Percentiles rank a stretch among this genome's conserved stretches.
These are phyloP conservation scores for Saposhnikovia divaricata DNA, from an alignment of 129 eudicot species.

Conservation along the genomic window DNA sequence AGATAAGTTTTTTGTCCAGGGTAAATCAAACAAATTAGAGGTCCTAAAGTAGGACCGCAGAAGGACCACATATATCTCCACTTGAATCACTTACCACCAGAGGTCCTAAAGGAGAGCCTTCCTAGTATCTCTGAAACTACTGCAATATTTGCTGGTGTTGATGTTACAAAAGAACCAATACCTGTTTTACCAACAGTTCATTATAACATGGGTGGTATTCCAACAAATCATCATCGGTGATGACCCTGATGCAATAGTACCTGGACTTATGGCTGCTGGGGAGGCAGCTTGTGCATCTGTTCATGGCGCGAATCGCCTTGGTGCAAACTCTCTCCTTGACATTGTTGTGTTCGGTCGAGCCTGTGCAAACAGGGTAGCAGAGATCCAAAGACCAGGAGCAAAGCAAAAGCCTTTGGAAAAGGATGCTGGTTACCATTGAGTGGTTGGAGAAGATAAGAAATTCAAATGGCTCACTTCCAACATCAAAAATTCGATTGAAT, in stretches of 20 bases:
- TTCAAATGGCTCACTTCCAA: constrained; percentile 87
- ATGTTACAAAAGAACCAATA: constrained; percentile 97
- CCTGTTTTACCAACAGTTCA: constrained; percentile 99
- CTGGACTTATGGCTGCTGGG: constrained; percentile 99
- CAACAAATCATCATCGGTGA: constrained; percentile 83
- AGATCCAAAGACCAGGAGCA: constrained; percentile 79
- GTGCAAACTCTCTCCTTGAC: constrained; percentile 98
- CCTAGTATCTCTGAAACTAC: constrained; percentile 99
- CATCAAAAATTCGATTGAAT: constrained; percentile 76
- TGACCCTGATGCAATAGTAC: constrained; percentile 76
- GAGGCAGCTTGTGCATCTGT: constrained; percentile 99
- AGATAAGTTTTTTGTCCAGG: no score
- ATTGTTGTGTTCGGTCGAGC: constrained; percentile 99
- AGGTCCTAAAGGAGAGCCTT: constrained; percentile 97
- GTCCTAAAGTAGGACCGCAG: constrained; percentile 87
- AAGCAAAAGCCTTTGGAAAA: constrained; percentile 73
- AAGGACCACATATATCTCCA: constrained; percentile 97
- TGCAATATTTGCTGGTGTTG: constrained; percentile 97
- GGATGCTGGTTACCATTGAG: constrained; percentile 90
- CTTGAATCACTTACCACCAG: constrained; percentile 97
- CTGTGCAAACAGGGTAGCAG: constrained; percentile 98
- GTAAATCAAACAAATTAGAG: no score
- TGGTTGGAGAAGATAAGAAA: constrained; percentile 95
- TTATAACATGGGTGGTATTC: constrained; percentile 98
- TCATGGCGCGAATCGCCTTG: constrained; percentile 98